Evolutionary conservation across 208 protist genomes (phyloP).

Genomic region (Leishmania arabica): DNA sequence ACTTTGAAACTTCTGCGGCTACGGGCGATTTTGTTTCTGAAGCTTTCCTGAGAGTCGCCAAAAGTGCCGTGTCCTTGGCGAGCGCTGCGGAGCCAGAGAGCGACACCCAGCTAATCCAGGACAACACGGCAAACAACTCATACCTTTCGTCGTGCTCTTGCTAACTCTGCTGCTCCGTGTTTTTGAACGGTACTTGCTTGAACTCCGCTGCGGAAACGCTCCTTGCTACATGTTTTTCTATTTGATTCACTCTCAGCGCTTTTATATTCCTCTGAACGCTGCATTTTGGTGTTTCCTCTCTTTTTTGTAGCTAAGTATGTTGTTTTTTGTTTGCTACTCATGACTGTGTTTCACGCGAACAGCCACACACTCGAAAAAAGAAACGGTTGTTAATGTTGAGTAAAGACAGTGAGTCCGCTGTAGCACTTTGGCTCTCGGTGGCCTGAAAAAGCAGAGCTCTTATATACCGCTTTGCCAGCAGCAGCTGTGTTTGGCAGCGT

Average conservation of each 20-base stretch:
- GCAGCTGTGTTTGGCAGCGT: not conserved
- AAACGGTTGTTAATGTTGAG: not conserved
- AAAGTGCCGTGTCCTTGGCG: conserved; percentile 31
- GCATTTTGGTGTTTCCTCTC: not conserved
- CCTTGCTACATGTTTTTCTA: not conserved
- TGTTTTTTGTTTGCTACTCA: not conserved
- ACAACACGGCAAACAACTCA: not conserved
- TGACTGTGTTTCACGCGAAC: not conserved
- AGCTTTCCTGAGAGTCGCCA: conserved; percentile 90
- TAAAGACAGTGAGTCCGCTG: not conserved
- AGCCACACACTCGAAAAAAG: not conserved
- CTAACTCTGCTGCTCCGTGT: conserved; percentile 1
- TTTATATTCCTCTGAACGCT: not conserved
- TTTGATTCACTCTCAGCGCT: not conserved
- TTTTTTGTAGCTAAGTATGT: not conserved
- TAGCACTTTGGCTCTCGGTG: not conserved
- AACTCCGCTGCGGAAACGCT: not conserved
- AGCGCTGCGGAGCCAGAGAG: conserved; percentile 1
- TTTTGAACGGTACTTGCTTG: not conserved
- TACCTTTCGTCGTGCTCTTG: conserved; percentile 21
- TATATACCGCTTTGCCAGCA: too few species aligned
- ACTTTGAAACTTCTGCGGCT: conserved; percentile 92
- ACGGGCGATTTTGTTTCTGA: conserved; percentile 95
- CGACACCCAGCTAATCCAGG: not conserved
- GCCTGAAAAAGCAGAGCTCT: not conserved